Evolutionary conservation across 441 rosid genomes (phyloP), one percentile per base, ranked within the genome.

Genomic region (Aquilaria agallochum): DNA sequence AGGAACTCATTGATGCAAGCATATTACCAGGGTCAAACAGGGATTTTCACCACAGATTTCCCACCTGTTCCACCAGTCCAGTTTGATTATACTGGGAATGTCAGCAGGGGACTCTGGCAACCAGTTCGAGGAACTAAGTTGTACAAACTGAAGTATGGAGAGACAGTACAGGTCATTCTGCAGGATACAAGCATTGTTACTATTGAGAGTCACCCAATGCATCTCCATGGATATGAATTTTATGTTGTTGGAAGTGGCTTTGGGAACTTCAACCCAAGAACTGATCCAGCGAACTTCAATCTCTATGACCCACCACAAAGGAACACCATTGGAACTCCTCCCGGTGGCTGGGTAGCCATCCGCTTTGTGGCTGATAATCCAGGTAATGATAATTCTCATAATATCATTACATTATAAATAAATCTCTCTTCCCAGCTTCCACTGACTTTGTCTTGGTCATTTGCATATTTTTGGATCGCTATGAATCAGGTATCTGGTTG

Each of bases 321-420:
- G 63, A 84, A 84, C 66, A 84, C 90, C 48, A 69, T 84, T 47
- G 87, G 87, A 15, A 72, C 85, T 53, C 77, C 83, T 58, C 83
- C 85, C 3, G 87, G 87, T 45, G 90, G 90, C 44, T 84, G 90
- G 90, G 82, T 73, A 3, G 90, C 87, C 53, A 80, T 84, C 60
- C 78, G 85, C 14, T 82, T 84, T 65, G 72, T 53, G 0, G 83
- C 90, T 57, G 67, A 78, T 14, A 84, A 84, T 72, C 90, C 90
- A 68, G 86, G 89, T 80, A 50, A 74, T 45, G 5, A 3, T 36
- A 36, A 2, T 56, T 46, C 44, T 12, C 3, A 34, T 47, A 52
- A 11, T 5, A 11, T 3, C 5, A 36, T 20, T n/a, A 9, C 44
- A 0, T 20, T 48, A 48, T 20, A 33, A 40, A 54, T 31, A 54